These are phyloP conservation scores for Chlorophyllum brunneum DNA, from an alignment of 768 basidiomycete species.

Conservation along the genomic window DNA sequence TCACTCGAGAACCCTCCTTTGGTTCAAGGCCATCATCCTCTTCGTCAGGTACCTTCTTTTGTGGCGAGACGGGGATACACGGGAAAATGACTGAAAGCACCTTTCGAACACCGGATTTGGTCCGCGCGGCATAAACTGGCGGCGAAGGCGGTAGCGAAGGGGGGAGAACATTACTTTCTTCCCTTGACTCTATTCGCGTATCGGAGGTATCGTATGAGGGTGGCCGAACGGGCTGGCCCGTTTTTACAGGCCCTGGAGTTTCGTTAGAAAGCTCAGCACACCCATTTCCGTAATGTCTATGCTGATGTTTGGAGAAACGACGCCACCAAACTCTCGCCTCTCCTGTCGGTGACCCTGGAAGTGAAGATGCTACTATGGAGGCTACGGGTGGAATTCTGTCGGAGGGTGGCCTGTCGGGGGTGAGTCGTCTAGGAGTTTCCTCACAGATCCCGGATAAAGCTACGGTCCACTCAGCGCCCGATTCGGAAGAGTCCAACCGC, in stretches of 20 bases:
- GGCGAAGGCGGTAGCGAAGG: background rate
- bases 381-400: background rate
- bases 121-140: background rate
- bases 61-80: background rate
- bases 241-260: background rate
- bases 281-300: too few relatives aligned
- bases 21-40: background rate
- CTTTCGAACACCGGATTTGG: background rate
- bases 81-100: constrained; percentile 6
- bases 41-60: background rate
- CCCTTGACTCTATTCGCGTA: background rate
- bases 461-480: background rate
- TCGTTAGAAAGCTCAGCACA: too few relatives aligned
- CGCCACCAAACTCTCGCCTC: background rate
- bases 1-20: background rate
- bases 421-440: too few relatives aligned
- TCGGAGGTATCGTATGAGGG: background rate
- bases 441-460: background rate
- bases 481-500: too few relatives aligned
- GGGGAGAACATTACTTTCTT: background rate
- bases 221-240: background rate
- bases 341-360: background rate
- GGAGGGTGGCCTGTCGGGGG: background rate
- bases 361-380: background rate
- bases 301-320: background rate